These are phyloP conservation scores for Rhynchospora breviuscula DNA, from an alignment of 176 grass and related monocot species.

Conservation along the genomic window DNA sequence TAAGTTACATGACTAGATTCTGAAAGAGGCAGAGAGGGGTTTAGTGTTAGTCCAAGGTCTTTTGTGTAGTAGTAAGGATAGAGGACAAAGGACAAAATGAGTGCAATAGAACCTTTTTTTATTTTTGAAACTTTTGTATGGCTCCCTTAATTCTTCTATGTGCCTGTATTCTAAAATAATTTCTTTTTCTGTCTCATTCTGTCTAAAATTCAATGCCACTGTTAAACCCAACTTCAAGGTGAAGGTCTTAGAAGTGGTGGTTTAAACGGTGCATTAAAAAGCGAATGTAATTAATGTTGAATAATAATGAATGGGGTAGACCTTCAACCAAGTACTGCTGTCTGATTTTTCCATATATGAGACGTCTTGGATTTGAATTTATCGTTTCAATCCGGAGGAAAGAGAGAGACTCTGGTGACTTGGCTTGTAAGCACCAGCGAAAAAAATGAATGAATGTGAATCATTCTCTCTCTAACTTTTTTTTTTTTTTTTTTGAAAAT, in stretches of 20 bases:
- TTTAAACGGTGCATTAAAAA: background rate
- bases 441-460: background rate
- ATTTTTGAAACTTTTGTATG: background rate
- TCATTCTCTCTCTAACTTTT: background rate
- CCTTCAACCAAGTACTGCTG: background rate
- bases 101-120: constrained; percentile 2
- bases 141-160: background rate
- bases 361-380: constrained; percentile 3
- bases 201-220: too few relatives aligned
- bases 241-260: background rate
- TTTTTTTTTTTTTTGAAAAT: too few relatives aligned
- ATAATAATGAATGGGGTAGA: background rate
- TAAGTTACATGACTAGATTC: background rate
- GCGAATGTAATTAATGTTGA: background rate
- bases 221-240: too few relatives aligned
- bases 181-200: too few relatives aligned
- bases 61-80: constrained; percentile 1
- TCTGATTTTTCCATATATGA: background rate
- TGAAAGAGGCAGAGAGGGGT: background rate
- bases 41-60: background rate
- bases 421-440: background rate
- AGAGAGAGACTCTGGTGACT: background rate
- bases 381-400: background rate
- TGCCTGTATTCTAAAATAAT: too few relatives aligned
- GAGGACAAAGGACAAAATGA: background rate